Conservation (phyloP, 78 protist genomes). For the Speleostelium caveatum region DNA sequence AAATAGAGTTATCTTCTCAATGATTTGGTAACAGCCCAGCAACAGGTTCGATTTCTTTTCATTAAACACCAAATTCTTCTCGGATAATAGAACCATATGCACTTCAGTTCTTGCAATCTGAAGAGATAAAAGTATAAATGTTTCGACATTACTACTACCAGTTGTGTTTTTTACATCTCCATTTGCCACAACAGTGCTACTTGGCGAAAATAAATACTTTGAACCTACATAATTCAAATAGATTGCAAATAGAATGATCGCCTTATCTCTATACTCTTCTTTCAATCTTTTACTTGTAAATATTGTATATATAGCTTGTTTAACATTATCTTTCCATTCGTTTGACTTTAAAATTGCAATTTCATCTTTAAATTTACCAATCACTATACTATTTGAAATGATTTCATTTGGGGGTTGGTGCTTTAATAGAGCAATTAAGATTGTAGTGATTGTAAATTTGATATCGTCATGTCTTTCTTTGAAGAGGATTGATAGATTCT, state of each 20-base stretch:
- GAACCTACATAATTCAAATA: conserved; percentile 22
- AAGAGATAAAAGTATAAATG: background rate
- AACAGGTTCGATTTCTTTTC: background rate
- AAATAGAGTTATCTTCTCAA: conserved; percentile 11
- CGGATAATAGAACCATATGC: conserved; percentile 8
- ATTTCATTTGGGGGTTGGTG: background rate
- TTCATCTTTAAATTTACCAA: background rate
- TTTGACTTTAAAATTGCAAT: background rate
- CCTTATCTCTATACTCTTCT: conserved; percentile 9
- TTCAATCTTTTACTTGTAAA: conserved; percentile 30
- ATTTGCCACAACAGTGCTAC: background rate
- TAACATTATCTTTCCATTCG: conserved; percentile 5
- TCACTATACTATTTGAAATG: no score
- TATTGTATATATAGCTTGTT: conserved; percentile 1
- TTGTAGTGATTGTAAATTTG: conserved; percentile 1
- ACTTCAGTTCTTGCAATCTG: conserved; percentile 53
- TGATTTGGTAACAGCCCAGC: background rate
- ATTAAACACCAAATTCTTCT: background rate
- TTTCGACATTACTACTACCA: background rate
- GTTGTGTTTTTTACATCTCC: no score
- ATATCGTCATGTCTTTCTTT: conserved; percentile 13
- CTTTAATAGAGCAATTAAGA: background rate
- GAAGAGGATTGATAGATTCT: conserved; percentile 10
- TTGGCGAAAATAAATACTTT: background rate
- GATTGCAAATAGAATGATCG: conserved; percentile 52